Conservation (phyloP, 495 filamentous ascomycete genomes). For the Pseudomonodictys pantanalensis region DNA sequence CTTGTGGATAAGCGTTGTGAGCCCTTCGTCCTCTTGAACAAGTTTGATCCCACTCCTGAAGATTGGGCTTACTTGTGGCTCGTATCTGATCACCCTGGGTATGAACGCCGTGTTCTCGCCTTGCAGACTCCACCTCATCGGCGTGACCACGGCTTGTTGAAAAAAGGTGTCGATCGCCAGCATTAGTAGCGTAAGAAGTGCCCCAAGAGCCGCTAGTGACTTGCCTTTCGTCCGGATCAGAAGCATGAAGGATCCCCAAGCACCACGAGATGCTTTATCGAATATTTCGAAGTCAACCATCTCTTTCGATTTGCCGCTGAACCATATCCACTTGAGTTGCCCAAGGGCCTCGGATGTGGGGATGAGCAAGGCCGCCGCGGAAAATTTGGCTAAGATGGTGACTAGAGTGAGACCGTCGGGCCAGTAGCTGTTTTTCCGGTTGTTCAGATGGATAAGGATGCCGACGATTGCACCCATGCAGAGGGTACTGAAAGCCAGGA, state of each 20-base stretch:
- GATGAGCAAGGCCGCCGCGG: constrained; percentile 18
- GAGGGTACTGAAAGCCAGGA: constrained; percentile 14
- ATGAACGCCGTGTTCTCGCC: constrained; percentile 1
- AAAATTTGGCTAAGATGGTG: constrained; percentile 20
- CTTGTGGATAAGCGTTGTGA: not conserved
- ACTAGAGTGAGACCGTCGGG: constrained; percentile 18
- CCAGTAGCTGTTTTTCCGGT: not conserved
- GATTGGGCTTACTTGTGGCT: not conserved
- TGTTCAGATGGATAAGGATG: constrained; percentile 4
- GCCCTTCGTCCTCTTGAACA: not conserved
- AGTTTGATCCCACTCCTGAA: not conserved
- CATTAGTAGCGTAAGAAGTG: not conserved
- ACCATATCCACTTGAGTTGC: constrained; percentile 31
- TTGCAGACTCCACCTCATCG: constrained; percentile 11
- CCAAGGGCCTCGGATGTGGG: constrained; percentile 27
- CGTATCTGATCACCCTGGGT: not conserved
- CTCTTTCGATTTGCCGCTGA: constrained; percentile 21
- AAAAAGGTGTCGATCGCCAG: constrained; percentile 29
- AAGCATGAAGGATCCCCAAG: constrained; percentile 28
- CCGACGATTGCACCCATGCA: constrained; percentile 23
- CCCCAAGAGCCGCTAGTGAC: not conserved
- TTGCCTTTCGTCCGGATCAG: constrained; percentile 20
- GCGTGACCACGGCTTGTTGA: constrained; percentile 27
- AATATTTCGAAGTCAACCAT: constrained; percentile 31
- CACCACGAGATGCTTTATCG: constrained; percentile 22